Base-by-base conservation (phyloP, 2,329 filamentous ascomycete species). In the Elsinoe batatas region DNA sequence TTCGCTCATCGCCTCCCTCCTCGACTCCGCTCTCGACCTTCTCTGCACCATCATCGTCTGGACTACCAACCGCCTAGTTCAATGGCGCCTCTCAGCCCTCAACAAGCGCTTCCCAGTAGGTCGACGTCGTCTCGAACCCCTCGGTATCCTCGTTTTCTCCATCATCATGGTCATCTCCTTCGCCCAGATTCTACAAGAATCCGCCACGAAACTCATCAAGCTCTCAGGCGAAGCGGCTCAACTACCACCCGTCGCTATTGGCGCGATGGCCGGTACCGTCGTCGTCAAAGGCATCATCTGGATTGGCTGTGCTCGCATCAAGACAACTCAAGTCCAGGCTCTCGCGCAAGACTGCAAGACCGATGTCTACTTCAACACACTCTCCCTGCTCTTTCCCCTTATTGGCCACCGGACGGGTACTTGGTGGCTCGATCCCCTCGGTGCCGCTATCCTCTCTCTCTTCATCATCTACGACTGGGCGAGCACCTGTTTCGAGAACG, bases 391-490 rank as follows among this genome's bases (percentile, higher is more conserved):
- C 7, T 84, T 84, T 61, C 81, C 81, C 0, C 70, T 83, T 26
- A 76, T 85, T 50, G 83, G 83, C 5, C 73, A 78, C 61, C 72
- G 78, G 49, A 72, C 77, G 3, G 65, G 79, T 20, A 63, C 84
- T 12, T 87, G 83, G 83, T 86, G 83, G 83, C 73, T 87, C 12
- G 83, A 87, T 64, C 77, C 77, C 5, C 71, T 78, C 0, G 83
- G 83, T 55, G 83, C 83, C 3, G 76, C 78, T 0, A 62, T 85
- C 0, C 72, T 87, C 0, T 84, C 82, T 0, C 67, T 85, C 3
- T 85, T 78, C 70, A 84, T 87, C 65, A 85, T 86, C 61, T 81
- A 79, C 67, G 83, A 86, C 68, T 86, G 83, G 83, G 78, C 78
- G 1, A 74, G 75, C 44, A 85, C 82, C 0, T 80, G 76, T 58